Evolutionary conservation across 2,329 filamentous ascomycete genomes (phyloP).

Genomic region (Didymella arachidicola): DNA sequence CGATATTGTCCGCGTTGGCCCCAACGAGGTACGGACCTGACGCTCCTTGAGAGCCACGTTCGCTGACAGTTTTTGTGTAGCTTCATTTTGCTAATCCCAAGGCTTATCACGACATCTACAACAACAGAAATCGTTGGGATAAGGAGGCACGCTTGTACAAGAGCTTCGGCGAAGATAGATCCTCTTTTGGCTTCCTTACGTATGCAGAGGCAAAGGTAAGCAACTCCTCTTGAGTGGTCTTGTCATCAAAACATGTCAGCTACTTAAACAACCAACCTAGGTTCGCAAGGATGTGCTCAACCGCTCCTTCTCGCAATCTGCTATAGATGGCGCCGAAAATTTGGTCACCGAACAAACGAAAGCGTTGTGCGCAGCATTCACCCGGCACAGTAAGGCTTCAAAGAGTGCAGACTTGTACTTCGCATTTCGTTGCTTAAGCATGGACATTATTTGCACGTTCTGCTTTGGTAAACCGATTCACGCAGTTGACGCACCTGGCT

Average conservation of each 20-base stretch:
- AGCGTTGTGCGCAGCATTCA: constrained; percentile 43
- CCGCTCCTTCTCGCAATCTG: constrained; percentile 53
- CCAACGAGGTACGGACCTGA: constrained; percentile 35
- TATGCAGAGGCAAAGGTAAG: constrained; percentile 52
- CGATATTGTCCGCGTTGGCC: constrained; percentile 39
- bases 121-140: constrained; percentile 52
- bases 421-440: constrained; percentile 38
- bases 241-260: too few species aligned
- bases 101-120: constrained; percentile 57
- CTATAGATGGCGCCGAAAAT: constrained; percentile 48
- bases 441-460: constrained; percentile 46
- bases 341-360: constrained; percentile 50
- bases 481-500: constrained; percentile 51
- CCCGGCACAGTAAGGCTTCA: constrained; percentile 29
- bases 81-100: constrained; percentile 55
- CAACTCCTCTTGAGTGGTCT: constrained; percentile 25
- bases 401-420: constrained; percentile 36
- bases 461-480: constrained; percentile 54
- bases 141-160: constrained; percentile 53
- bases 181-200: constrained; percentile 54
- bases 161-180: constrained; percentile 53
- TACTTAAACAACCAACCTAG: constrained; percentile 17
- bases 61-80: constrained; percentile 35
- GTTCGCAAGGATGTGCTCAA: constrained; percentile 54
- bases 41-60: neutral